These are phyloP conservation scores for Colletotrichum spinosum DNA, from an alignment of 2,329 filamentous ascomycete genomes.

Conservation along the genomic window DNA sequence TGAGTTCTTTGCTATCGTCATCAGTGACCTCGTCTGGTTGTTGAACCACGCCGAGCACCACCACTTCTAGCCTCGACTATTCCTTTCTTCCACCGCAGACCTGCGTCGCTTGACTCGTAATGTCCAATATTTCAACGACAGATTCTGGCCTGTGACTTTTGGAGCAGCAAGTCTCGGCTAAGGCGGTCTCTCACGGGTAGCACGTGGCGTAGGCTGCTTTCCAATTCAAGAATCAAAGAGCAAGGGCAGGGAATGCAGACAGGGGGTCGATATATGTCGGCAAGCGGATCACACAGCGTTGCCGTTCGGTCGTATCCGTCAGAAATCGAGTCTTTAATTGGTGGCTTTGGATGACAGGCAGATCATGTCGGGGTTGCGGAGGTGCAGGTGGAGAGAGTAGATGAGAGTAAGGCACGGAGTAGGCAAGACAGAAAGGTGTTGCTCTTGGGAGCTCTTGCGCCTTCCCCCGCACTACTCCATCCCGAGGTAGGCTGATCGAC, in stretches of 20 bases:
- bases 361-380: conserved; percentile 18
- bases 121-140: too few relatives aligned
- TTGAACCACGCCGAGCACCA: background rate
- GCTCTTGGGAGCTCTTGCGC: background rate
- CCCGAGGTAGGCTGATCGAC: conserved; percentile 28
- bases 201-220: conserved; percentile 9
- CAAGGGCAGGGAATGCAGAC: conserved; percentile 15
- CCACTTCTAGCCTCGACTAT: too few relatives aligned
- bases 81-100: too few relatives aligned
- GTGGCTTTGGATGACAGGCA: conserved; percentile 17
- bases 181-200: too few relatives aligned
- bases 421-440: too few relatives aligned
- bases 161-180: too few relatives aligned
- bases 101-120: too few relatives aligned
- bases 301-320: conserved; percentile 32
- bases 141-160: too few relatives aligned
- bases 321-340: conserved; percentile 27
- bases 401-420: too few relatives aligned
- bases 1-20: conserved; percentile 1
- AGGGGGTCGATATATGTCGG: conserved; percentile 28
- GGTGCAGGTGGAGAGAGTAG: conserved; percentile 7
- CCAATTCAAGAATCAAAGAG: background rate
- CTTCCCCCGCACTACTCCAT: conserved; percentile 32
- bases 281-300: conserved; percentile 33
- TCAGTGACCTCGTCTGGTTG: background rate